Percentiles rank a stretch among this genome's conserved stretches.
phyloP scores from a whole-genome alignment of 2,329 filamentous ascomycete species.

The Aspergillus floridensis region DNA sequence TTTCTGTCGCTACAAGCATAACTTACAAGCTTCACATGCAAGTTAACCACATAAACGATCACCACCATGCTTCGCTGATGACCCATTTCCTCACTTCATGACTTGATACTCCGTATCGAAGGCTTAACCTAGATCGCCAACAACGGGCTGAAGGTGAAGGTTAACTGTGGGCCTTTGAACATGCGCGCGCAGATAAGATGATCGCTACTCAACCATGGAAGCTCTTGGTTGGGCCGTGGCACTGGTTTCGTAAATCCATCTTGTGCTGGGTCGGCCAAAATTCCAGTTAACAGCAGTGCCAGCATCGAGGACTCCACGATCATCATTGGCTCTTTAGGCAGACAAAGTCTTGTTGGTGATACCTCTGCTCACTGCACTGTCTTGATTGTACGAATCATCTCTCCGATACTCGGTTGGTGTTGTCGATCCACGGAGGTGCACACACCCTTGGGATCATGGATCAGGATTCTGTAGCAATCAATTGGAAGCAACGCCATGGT shows the following conservation, averaged over 20 bases:
- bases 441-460: conserved; percentile 1
- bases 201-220: conserved; percentile 1
- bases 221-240: neutral
- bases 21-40: too few relatives aligned
- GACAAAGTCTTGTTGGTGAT: conserved; percentile 1
- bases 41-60: too few relatives aligned
- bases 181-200: neutral
- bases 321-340: neutral
- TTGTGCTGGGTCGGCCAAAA: neutral
- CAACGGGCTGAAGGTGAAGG: neutral
- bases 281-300: neutral
- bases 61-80: too few relatives aligned
- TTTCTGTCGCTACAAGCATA: too few relatives aligned
- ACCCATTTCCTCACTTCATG: too few relatives aligned
- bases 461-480: neutral
- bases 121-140: neutral
- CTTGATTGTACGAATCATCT: neutral
- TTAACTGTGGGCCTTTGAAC: neutral
- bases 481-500: neutral
- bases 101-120: neutral
- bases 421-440: conserved; percentile 1
- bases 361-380: neutral
- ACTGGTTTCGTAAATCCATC: conserved; percentile 14
- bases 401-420: neutral
- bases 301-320: neutral